Conservation (phyloP, 1,139 yeast species). For the Magnusiomyces ingens region DNA sequence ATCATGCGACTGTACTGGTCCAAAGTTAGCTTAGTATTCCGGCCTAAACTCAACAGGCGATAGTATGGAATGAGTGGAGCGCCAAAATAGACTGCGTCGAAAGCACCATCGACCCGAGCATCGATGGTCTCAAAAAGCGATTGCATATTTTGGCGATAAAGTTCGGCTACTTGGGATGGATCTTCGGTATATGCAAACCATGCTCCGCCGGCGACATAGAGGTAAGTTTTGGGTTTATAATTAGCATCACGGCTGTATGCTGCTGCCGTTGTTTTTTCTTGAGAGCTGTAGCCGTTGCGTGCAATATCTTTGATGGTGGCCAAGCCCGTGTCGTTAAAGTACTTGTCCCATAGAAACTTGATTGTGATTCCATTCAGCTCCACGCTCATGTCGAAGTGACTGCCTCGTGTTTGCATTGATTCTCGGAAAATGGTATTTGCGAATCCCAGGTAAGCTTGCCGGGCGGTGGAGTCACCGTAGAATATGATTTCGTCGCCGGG, state of each 20-base stretch:
- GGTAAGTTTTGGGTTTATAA: no score
- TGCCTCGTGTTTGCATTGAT: no score
- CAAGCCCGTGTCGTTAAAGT: conserved; percentile 1
- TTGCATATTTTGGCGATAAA: neutral
- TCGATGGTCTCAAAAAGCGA: neutral
- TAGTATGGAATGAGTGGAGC: neutral
- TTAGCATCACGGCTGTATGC: no score
- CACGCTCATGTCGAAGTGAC: no score
- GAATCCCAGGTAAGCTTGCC: conserved; percentile 11
- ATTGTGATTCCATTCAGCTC: conserved; percentile 2
- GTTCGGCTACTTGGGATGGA: no score
- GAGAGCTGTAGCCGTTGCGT: no score
- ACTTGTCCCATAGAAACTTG: conserved; percentile 9
- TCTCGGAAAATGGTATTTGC: no score
- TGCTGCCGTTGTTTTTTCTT: no score
- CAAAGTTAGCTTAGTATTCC: no score
- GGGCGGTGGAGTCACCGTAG: conserved; percentile 15
- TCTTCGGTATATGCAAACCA: neutral
- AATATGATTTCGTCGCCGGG: conserved; percentile 9
- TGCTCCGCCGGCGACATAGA: neutral
- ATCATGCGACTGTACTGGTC: no score
- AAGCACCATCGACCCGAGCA: neutral
- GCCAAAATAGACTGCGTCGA: neutral
- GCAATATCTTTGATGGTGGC: no score
- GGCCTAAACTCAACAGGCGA: no score